A percentile compares a stretch with the other conserved stretches of the same genome.
Conservation (phyloP, 2,329 filamentous ascomycete genomes). For the Pezicula neosporulosa region DNA sequence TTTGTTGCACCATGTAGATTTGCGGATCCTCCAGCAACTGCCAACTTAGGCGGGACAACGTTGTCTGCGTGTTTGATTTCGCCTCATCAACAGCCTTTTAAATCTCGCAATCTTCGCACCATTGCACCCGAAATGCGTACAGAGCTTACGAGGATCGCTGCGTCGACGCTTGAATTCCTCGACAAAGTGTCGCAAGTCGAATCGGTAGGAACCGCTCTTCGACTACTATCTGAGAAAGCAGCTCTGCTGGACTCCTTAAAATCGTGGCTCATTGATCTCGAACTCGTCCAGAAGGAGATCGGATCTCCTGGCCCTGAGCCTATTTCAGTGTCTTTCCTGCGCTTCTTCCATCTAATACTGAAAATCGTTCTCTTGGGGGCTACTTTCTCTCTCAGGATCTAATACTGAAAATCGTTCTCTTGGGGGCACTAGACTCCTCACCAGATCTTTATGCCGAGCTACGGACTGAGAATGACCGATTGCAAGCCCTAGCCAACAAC, state of each 20-base stretch:
- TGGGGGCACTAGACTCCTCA: constrained; percentile 29
- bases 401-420: constrained; percentile 31
- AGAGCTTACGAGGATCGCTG: constrained; percentile 30
- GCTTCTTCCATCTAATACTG: constrained; percentile 31
- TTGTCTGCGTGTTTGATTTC: constrained; percentile 16
- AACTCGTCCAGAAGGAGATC: constrained; percentile 16
- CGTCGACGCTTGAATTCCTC: constrained; percentile 31
- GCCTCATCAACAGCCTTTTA: constrained; percentile 18
- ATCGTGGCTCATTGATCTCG: constrained; percentile 30
- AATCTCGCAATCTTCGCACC: constrained; percentile 22
- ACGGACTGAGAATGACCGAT: constrained; percentile 26
- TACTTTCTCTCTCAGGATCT: too few species aligned
- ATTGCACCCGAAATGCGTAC: constrained; percentile 35
- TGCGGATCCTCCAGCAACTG: constrained; percentile 25
- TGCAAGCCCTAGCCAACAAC: constrained; percentile 27
- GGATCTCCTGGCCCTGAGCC: constrained; percentile 18
- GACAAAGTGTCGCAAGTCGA: constrained; percentile 23
- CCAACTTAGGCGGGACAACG: constrained; percentile 12
- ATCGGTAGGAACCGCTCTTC: constrained; percentile 18
- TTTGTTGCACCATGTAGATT: constrained; percentile 40
- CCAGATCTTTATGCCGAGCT: constrained; percentile 24
- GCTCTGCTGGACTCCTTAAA: constrained; percentile 28
- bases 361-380: constrained; percentile 32
- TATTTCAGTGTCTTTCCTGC: constrained; percentile 32
- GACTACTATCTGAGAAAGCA: constrained; percentile 28